Evolutionary conservation across 1,284 basidiomycete species (phyloP).

Genomic region (Xerocomus nothofagi): DNA sequence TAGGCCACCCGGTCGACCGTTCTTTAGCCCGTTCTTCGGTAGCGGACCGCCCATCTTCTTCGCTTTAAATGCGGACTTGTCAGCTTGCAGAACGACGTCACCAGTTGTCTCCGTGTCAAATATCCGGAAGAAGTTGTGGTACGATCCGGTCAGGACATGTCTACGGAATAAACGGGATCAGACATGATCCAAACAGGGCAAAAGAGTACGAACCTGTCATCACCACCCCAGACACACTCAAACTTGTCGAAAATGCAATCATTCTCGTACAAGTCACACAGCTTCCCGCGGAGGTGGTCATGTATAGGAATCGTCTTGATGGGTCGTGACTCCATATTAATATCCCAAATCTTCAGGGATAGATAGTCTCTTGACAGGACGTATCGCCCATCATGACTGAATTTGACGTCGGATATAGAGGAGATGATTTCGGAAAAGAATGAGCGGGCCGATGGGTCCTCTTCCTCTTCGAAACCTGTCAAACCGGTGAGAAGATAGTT

Average conservation of each 20-base stretch:
- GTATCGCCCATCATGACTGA: constrained; percentile 96
- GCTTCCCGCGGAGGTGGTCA: constrained; percentile 94
- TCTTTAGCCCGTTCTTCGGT: constrained; percentile 68
- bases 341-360: constrained; percentile 99
- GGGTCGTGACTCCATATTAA: constrained; percentile 98
- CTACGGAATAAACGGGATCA: constrained; percentile 42
- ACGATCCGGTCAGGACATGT: constrained; percentile 94
- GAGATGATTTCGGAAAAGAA: constrained; percentile 99
- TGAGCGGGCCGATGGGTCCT: constrained; percentile 95
- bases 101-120: constrained; percentile 91
- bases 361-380: constrained; percentile 97
- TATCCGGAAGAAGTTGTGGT: constrained; percentile 99
- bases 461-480: constrained; percentile 95
- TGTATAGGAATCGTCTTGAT: constrained; percentile 99
- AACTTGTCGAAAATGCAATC: constrained; percentile 99
- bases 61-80: constrained; percentile 99
- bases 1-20: constrained; percentile 66
- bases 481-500: constrained; percentile 15
- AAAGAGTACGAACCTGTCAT: constrained; percentile 77
- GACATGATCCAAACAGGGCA: constrained; percentile 1
- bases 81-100: constrained; percentile 95
- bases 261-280: constrained; percentile 99
- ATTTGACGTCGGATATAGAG: constrained; percentile 99
- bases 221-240: constrained; percentile 94
- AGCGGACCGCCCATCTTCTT: constrained; percentile 93